Evolutionary conservation across 2,329 filamentous ascomycete species (phyloP).

Genomic region (Simplicillium aogashimaense): DNA sequence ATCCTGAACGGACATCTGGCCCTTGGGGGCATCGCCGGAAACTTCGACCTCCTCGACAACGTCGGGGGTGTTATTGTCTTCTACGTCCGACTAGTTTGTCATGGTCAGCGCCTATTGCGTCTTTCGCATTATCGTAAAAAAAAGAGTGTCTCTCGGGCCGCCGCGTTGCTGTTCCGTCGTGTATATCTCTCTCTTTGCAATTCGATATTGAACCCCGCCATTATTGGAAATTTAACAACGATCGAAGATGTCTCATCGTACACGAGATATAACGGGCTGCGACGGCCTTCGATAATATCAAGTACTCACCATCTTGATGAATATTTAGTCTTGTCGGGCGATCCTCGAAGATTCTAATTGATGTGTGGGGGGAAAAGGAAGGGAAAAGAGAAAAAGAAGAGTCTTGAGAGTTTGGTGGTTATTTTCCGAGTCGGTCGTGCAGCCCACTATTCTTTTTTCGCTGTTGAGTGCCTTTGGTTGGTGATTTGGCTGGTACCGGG

Average conservation of each 20-base stretch:
- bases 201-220: slow-evolving; percentile 2
- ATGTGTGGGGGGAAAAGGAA: slow-evolving; percentile 21
- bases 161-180: not conserved
- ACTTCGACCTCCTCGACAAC: slow-evolving; percentile 89
- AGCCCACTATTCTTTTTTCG: slow-evolving; percentile 1
- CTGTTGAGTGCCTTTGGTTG: not conserved
- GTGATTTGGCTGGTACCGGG: not conserved
- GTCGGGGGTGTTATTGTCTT: slow-evolving; percentile 90
- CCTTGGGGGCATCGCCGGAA: slow-evolving; percentile 80
- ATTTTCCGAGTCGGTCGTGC: slow-evolving; percentile 13
- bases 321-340: slow-evolving; percentile 46
- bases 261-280: too few relatives aligned
- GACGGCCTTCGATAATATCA: slow-evolving; percentile 3
- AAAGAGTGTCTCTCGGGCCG: not conserved
- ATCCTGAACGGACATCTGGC: slow-evolving; percentile 96
- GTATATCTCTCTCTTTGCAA: not conserved
- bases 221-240: slow-evolving; percentile 1
- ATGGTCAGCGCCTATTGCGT: slow-evolving; percentile 6
- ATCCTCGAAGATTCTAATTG: slow-evolving; percentile 55
- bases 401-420: slow-evolving; percentile 9
- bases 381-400: slow-evolving; percentile 12
- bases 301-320: slow-evolving; percentile 49
- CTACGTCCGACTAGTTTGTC: slow-evolving; percentile 86
- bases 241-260: too few relatives aligned
- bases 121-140: not conserved